These are phyloP conservation scores for Dendrobium officinale DNA, from an alignment of 106 monocot species.

Conservation along the genomic window DNA sequence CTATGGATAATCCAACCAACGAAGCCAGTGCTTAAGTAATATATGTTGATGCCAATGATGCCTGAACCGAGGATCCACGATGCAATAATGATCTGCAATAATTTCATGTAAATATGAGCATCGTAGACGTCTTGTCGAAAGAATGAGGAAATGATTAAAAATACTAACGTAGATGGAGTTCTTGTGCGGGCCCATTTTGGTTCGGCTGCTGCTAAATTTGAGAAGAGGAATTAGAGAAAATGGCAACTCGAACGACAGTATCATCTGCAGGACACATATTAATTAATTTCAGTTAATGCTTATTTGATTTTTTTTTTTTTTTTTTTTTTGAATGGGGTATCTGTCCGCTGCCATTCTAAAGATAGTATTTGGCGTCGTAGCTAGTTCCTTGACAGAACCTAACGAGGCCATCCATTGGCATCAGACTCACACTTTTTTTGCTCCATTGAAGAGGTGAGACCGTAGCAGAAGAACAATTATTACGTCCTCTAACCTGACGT, in stretches of 20 bases:
- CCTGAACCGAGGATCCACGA: conserved; percentile 60
- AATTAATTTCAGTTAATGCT: too few species aligned
- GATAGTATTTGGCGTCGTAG: too few species aligned
- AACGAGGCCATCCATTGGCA: too few species aligned
- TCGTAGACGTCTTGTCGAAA: background rate
- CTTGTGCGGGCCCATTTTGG: conserved; percentile 78
- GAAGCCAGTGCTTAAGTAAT: conserved; percentile 64
- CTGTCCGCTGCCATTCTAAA: too few species aligned
- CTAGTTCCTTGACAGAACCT: too few species aligned
- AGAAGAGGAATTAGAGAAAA: conserved; percentile 82
- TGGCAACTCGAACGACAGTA: conserved; percentile 80
- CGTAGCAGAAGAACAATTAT: too few species aligned
- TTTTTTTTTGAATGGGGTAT: too few species aligned
- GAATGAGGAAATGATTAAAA: background rate
- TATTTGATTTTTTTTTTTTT: too few species aligned
- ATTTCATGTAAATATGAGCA: background rate
- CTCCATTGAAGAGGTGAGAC: too few species aligned
- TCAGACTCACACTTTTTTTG: too few species aligned
- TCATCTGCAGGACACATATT: conserved; percentile 43
- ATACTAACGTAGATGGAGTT: conserved; percentile 68
- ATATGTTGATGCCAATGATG: conserved; percentile 69
- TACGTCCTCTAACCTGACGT: too few species aligned
- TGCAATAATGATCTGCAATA: conserved; percentile 46
- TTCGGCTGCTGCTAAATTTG: conserved; percentile 67
- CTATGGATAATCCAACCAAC: conserved; percentile 61